These are phyloP conservation scores for Skeletonema marinoi DNA, from an alignment of 108 stramenopile species.

Conservation along the genomic window DNA sequence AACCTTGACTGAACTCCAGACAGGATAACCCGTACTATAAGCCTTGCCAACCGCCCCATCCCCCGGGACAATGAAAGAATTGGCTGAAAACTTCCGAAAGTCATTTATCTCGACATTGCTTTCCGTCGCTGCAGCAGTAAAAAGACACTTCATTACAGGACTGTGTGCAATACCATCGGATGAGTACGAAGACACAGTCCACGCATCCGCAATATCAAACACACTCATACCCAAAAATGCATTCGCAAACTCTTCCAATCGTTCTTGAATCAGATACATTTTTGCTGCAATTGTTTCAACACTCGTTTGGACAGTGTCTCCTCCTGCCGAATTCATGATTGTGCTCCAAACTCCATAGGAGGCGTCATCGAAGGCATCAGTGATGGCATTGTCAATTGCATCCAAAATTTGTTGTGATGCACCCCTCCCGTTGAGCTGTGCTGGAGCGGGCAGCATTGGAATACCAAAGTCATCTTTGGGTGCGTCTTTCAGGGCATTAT, in stretches of 20 bases:
- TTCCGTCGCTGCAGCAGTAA: constrained; percentile 61
- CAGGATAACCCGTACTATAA: constrained; percentile 83
- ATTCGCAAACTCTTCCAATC: constrained; percentile 90
- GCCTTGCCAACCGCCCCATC: constrained; percentile 87
- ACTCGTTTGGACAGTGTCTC: constrained; percentile 28
- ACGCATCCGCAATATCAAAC: constrained; percentile 94
- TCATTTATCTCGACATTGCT: constrained; percentile 53
- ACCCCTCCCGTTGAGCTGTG: constrained; percentile 40
- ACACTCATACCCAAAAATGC: constrained; percentile 95
- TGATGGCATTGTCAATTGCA: constrained; percentile 7
- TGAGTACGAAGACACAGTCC: constrained; percentile 58
- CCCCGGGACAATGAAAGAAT: constrained; percentile 64
- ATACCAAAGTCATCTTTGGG: constrained; percentile 85
- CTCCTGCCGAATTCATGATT: constrained; percentile 69
- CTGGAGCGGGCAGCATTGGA: constrained; percentile 74
- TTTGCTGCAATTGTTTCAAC: constrained; percentile 19
- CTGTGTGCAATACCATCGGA: constrained; percentile 9
- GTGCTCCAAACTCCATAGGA: constrained; percentile 89
- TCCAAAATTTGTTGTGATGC: constrained; percentile 5
- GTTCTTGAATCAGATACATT: constrained; percentile 49
- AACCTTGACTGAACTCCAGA: constrained; percentile 83
- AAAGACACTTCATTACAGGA: constrained; percentile 52
- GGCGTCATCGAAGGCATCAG: constrained; percentile 84
- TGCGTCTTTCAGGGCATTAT: constrained; percentile 65
- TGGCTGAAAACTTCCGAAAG: constrained; percentile 52